Conservation (phyloP, 129 eudicot species). For the Mikania micrantha region DNA sequence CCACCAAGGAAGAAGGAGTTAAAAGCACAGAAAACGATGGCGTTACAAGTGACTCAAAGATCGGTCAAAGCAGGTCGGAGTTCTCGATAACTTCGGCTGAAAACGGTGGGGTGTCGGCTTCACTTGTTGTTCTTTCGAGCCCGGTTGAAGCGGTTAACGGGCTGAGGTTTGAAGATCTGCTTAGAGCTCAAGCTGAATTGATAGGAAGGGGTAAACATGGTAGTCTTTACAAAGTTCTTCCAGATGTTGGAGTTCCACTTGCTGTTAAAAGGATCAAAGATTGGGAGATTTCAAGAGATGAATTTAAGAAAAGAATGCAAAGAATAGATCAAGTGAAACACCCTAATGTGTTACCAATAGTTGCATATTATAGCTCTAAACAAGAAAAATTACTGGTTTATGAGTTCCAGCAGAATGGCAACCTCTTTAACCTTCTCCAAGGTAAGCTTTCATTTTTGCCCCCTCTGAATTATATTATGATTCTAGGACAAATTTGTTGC, state of each 20-base stretch:
- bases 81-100: constrained; percentile 60
- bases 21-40: constrained; percentile 24
- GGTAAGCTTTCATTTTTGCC: constrained; percentile 36
- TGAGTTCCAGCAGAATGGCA: constrained; percentile 65
- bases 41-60: constrained; percentile 38
- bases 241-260: constrained; percentile 29
- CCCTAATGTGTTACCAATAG: constrained; percentile 44
- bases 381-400: constrained; percentile 72
- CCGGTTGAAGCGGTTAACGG: constrained; percentile 46
- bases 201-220: constrained; percentile 64
- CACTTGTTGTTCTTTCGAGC: constrained; percentile 44
- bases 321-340: constrained; percentile 50
- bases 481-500: too few relatives aligned
- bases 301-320: constrained; percentile 68
- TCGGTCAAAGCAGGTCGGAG: constrained; percentile 41
- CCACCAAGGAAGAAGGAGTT: constrained; percentile 9
- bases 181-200: constrained; percentile 68
- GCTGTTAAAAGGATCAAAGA: constrained; percentile 74
- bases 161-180: constrained; percentile 66
- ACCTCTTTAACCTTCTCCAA: constrained; percentile 61
- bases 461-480: background rate
- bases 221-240: constrained; percentile 55
- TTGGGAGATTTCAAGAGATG: constrained; percentile 54
- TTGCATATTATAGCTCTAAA: constrained; percentile 68
- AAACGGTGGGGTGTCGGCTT: constrained; percentile 40